Percentiles rank a stretch among this genome's conserved stretches.
phyloP scores from a whole-genome alignment of 345 rosid species.

The Eucalyptus pumila region DNA sequence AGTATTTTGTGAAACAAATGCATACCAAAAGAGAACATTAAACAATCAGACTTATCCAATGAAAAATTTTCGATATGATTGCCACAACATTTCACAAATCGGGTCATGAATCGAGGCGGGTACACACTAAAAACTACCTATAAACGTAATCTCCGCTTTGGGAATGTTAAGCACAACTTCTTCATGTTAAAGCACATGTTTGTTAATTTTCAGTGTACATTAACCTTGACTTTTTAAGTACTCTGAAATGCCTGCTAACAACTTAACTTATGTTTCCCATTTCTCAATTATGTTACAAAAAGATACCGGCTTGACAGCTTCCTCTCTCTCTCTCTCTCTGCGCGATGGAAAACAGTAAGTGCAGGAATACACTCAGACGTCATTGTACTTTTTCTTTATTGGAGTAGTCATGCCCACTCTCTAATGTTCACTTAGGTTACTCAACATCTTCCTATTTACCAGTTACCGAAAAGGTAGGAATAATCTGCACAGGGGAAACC shows the following conservation, averaged over 20 bases:
- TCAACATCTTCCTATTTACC: not conserved
- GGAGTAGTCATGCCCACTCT: not conserved
- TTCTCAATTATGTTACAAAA: not conserved
- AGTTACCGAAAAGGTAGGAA: not conserved
- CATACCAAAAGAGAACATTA: not conserved
- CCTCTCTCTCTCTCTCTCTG: not conserved
- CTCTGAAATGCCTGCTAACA: not conserved
- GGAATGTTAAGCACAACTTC: not conserved
- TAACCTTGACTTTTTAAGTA: not conserved
- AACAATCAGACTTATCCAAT: not conserved
- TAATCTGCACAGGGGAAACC: not conserved
- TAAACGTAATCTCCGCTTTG: not conserved
- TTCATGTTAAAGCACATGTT: not conserved
- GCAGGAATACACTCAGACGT: not conserved
- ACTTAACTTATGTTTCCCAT: not conserved
- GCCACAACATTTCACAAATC: not conserved
- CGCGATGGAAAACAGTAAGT: not conserved
- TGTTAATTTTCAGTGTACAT: not conserved
- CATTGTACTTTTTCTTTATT: not conserved
- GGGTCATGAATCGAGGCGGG: not conserved
- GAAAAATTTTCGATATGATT: not conserved
- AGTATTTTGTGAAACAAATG: not conserved
- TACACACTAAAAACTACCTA: not conserved
- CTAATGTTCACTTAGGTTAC: not conserved
- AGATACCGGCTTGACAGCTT: not conserved